These are phyloP conservation scores for Colletotrichum incanum DNA, from an alignment of 2,329 filamentous ascomycete genomes.

Conservation along the genomic window DNA sequence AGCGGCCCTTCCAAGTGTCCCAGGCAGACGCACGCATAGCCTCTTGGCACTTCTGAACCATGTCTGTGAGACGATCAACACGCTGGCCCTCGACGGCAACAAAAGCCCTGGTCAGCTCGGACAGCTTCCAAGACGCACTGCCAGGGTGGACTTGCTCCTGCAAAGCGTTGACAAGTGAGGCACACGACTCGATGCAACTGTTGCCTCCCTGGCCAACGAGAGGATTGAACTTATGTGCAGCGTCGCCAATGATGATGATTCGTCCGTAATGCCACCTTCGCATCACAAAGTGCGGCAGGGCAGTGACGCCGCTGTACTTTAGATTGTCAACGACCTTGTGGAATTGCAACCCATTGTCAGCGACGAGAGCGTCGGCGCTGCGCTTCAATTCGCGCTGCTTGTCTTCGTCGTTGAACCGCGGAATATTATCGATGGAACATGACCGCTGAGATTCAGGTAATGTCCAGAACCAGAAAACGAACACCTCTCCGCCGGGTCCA, in stretches of 20 bases:
- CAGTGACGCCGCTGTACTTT: conserved; percentile 36
- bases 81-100: conserved; percentile 28
- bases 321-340: conserved; percentile 14
- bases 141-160: conserved; percentile 6
- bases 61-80: conserved; percentile 9
- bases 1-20: conserved; percentile 23
- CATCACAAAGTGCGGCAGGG: conserved; percentile 40
- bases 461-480: conserved; percentile 40
- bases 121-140: conserved; percentile 1
- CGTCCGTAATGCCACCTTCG: conserved; percentile 51
- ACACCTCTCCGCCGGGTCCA: conserved; percentile 14
- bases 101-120: conserved; percentile 8
- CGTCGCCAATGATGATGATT: conserved; percentile 53
- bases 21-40: conserved; percentile 35
- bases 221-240: conserved; percentile 54
- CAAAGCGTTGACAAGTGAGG: conserved; percentile 48
- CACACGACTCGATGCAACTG: conserved; percentile 49
- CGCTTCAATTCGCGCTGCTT: conserved; percentile 30
- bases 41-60: conserved; percentile 35
- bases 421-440: conserved; percentile 34
- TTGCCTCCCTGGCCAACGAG: conserved; percentile 50
- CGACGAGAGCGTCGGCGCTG: conserved; percentile 6
- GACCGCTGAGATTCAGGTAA: conserved; percentile 20
- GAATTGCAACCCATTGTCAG: conserved; percentile 23
- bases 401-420: conserved; percentile 29